Evolutionary conservation across 306 rosid species (phyloP).

Genomic region (Mimosa pudica): DNA sequence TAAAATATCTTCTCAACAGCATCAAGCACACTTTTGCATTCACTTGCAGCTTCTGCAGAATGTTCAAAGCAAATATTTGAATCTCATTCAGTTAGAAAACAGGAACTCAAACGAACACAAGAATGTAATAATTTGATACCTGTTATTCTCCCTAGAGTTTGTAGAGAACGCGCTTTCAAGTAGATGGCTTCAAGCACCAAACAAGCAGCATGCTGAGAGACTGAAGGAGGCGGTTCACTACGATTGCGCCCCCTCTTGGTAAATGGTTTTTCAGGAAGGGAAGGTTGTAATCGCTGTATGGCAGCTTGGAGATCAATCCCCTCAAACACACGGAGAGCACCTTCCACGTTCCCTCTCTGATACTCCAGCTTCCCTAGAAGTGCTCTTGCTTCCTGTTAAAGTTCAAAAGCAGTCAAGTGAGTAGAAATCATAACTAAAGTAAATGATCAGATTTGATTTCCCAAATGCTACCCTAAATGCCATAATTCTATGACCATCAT

Average conservation of each 20-base stretch:
- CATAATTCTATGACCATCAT: conserved; percentile 1
- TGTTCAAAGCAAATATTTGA: conserved; percentile 1
- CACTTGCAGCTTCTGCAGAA: conserved; percentile 86
- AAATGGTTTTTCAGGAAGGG: conserved; percentile 61
- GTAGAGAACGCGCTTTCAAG: conserved; percentile 93
- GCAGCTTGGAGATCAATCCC: conserved; percentile 99
- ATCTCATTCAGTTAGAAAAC: conserved; percentile 29
- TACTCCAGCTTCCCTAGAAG: conserved; percentile 99
- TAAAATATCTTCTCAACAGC: conserved; percentile 90
- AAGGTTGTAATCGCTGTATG: conserved; percentile 81
- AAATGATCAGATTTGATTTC: conserved; percentile 3
- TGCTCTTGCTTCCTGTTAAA: conserved; percentile 93
- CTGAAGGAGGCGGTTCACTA: conserved; percentile 64
- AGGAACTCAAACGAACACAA: conserved; percentile 12
- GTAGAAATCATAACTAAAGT: conserved; percentile 2
- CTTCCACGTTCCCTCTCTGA: conserved; percentile 97
- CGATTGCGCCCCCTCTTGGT: conserved; percentile 67
- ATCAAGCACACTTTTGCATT: conserved; percentile 87
- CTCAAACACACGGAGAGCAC: conserved; percentile 93
- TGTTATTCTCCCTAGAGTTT: conserved; percentile 73
- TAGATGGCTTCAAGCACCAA: conserved; percentile 97
- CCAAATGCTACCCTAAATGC: conserved; percentile 5
- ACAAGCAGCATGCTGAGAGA: conserved; percentile 95
- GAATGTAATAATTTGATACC: conserved; percentile 50
- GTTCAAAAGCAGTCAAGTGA: conserved; percentile 19